Conservation (phyloP, 2,329 filamentous ascomycete genomes). For the Arthrocladium fulminans region DNA sequence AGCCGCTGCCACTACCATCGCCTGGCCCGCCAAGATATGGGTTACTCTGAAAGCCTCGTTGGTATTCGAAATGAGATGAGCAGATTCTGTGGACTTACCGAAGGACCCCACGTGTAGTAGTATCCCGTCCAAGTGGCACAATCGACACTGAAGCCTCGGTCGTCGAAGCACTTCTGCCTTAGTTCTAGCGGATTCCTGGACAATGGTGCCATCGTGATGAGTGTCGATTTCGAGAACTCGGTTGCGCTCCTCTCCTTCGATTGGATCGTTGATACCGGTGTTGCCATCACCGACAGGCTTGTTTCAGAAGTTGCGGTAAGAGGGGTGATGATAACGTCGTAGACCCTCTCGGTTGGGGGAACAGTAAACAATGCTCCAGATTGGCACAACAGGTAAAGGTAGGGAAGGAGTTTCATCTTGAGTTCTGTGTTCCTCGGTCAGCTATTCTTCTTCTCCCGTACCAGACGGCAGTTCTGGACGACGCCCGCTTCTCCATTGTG, state of each 20-base stretch:
- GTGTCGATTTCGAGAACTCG: constrained; percentile 11
- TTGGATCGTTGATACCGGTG: constrained; percentile 10
- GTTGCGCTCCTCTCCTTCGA: constrained; percentile 6
- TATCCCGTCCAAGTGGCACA: constrained; percentile 24
- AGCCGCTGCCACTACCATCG: constrained; percentile 11
- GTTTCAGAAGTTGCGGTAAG: constrained; percentile 10
- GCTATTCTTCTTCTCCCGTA: not conserved
- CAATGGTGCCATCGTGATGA: constrained; percentile 20
- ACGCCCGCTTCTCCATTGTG: not conserved
- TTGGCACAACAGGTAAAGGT: constrained; percentile 3
- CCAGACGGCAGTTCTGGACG: not conserved
- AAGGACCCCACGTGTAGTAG: constrained; percentile 23
- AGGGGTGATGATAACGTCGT: constrained; percentile 8
- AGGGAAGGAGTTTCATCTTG: constrained; percentile 1
- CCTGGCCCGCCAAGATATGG: constrained; percentile 14
- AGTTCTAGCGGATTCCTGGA: constrained; percentile 16
- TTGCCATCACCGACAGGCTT: constrained; percentile 1
- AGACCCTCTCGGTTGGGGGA: constrained; percentile 8
- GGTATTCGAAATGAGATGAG: not conserved
- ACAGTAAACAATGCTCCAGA: constrained; percentile 11
- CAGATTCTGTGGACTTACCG: constrained; percentile 16
- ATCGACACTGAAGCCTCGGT: constrained; percentile 22
- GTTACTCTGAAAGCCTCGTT: constrained; percentile 11
- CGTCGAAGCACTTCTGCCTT: constrained; percentile 22
- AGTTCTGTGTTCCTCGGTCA: not conserved